Conservation (phyloP, 208 protist species). For the Leishmania martiniquensis region DNA sequence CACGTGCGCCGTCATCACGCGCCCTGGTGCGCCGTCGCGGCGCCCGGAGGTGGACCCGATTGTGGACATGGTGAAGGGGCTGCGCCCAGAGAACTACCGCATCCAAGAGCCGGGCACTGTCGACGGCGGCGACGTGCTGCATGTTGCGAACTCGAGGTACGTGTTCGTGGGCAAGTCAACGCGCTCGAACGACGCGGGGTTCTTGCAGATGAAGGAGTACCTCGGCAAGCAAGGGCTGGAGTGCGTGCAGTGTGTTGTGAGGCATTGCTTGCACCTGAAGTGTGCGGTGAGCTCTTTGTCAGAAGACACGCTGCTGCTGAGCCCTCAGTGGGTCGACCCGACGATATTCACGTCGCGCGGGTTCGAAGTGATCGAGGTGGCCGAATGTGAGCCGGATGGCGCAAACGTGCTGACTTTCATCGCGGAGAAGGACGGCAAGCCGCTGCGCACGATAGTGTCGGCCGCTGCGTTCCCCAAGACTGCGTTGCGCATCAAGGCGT, state of each 20-base stretch:
- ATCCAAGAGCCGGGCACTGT: conserved; percentile 47
- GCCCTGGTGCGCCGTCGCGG: conserved; percentile 45
- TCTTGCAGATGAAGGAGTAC: conserved; percentile 50
- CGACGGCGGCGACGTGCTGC: conserved; percentile 55
- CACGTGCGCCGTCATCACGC: conserved; percentile 43
- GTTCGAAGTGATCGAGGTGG: conserved; percentile 41
- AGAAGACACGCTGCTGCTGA: conserved; percentile 43
- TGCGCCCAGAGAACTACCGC: conserved; percentile 41
- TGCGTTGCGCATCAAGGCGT: conserved; percentile 30
- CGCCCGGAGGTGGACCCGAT: conserved; percentile 48
- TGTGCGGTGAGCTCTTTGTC: conserved; percentile 39
- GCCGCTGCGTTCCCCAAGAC: conserved; percentile 37
- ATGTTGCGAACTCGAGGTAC: conserved; percentile 46
- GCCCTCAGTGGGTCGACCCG: conserved; percentile 38
- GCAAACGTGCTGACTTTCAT: conserved; percentile 45
- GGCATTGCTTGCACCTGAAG: conserved; percentile 51
- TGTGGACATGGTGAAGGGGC: conserved; percentile 29
- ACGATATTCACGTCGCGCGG: conserved; percentile 50
- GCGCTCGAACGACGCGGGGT: conserved; percentile 51
- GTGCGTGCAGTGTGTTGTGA: conserved; percentile 42
- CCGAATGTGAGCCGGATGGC: conserved; percentile 34
- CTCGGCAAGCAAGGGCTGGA: conserved; percentile 45
- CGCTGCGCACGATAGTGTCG: conserved; percentile 38
- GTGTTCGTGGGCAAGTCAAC: conserved; percentile 58
- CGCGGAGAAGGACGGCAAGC: conserved; percentile 26